Evolutionary conservation across 1,284 basidiomycete species (phyloP), one percentile per base, ranked within the genome.

Genomic region (Limonomyces culmigenus): DNA sequence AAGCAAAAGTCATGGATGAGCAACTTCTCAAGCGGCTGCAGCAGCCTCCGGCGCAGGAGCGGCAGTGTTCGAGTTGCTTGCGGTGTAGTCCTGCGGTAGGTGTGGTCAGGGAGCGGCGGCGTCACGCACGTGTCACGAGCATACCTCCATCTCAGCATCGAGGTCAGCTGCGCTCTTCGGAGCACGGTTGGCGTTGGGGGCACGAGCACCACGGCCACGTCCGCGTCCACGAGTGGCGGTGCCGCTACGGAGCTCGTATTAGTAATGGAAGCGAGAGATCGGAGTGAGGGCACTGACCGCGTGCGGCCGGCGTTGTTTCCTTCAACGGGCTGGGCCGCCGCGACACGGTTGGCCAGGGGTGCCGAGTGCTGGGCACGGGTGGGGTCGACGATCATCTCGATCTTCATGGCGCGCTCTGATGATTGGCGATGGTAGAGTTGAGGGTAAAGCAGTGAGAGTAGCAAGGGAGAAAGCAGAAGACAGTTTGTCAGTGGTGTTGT

Each of bases 401-500:
- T 91, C 68, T 91, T 93, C 85, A 98, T 93, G 18, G 91, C 85
- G 50, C 86, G 85, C 70, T 91, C 89, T 95, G 63, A 58, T 43
- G 38, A 36, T 37, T 41, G 37, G 34, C 30, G 16, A 10, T 6
- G 11, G 21, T 30, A 16, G 10, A 5, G 25, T 30, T 30, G 25
- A 30, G 10, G 29, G 21, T 18, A 41, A 41, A 29, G 35, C 20
- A 35, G 32, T 35, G 43, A 39, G 40, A 36, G 42, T 37, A 27
- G 8, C n/a, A 27, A 27, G 25, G 10, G n/a, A 27, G 25, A n/a
- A 27, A 27, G 25, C 25, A 27, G 25, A 27, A n/a, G 25, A 27
- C n/a, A 27, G 30, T 32, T 32, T 15, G 30, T 32, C 16, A 32
- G 30, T 32, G 6, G 30, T 27, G 25, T n/a, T 8, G 8, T 27